A percentile compares a stretch with the other conserved stretches of the same genome.
Conservation (phyloP, 2,329 filamentous ascomycete genomes). For the Pezicula rhizophila region DNA sequence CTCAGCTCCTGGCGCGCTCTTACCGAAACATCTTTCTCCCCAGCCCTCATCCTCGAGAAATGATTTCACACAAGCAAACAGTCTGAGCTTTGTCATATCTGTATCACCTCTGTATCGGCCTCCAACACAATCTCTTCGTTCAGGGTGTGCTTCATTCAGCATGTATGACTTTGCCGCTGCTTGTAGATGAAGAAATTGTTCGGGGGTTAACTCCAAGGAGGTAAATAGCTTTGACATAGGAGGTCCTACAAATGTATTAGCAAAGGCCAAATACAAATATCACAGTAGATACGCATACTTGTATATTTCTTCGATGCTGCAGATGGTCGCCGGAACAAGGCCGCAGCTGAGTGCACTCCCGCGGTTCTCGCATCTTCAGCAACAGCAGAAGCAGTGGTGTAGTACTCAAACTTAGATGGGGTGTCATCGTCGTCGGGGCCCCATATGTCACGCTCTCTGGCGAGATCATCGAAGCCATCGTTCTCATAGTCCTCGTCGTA, state of each 20-base stretch:
- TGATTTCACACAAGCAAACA: constrained; percentile 20
- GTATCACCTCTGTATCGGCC: constrained; percentile 16
- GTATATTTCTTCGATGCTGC: constrained; percentile 25
- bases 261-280: neutral
- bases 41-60: constrained; percentile 26
- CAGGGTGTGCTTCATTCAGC: constrained; percentile 24
- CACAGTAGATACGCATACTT: constrained; percentile 11
- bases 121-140: constrained; percentile 23
- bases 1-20: constrained; percentile 8
- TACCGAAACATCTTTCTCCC: constrained; percentile 23
- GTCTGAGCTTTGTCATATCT: constrained; percentile 23
- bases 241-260: constrained; percentile 15
- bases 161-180: constrained; percentile 25
- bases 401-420: constrained; percentile 1
- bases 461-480: constrained; percentile 11
- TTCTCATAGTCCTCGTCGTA: constrained; percentile 2
- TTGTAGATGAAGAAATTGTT: constrained; percentile 25
- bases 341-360: constrained; percentile 23
- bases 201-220: constrained; percentile 21
- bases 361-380: constrained; percentile 17
- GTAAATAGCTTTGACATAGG: constrained; percentile 24
- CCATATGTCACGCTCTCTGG: constrained; percentile 23
- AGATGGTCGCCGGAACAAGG: constrained; percentile 22
- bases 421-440: constrained; percentile 14
- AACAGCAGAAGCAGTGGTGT: constrained; percentile 9